Evolutionary conservation across 495 filamentous ascomycete species (phyloP), one percentile per base, ranked within the genome.

Genomic region (Trichocladium uniseriatum): DNA sequence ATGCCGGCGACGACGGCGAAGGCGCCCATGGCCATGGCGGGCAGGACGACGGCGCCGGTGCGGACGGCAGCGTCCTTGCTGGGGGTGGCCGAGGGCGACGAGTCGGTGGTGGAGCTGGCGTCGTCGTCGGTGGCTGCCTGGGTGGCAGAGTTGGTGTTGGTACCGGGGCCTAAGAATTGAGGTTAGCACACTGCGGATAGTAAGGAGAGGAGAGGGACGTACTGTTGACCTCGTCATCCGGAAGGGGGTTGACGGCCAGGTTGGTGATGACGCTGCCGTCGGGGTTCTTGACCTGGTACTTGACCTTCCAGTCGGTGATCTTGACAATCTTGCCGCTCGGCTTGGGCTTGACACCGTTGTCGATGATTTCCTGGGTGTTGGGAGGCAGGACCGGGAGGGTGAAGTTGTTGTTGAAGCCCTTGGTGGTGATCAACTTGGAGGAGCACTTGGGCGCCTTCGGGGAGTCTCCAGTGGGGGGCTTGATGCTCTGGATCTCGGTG

Each of bases 331-430:
- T 65, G 57, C 68, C 70, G 29, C 43, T 52, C 42, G 70, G 66
- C 48, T 59, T 57, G 39, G 66, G 65, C 27, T 42, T 62, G 39
- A 79, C 70, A 34, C 75, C 76, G 14, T 76, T 73, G 35, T 80
- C 66, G 56, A 86, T 82, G 45, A 77, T 69, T 19, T 63, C 56
- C 56, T 65, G 57, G 29, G 66, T 68, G 42, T 61, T 64, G 5
- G 71, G 66, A 27, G 75, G 73, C 18, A 63, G 52, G 15, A 48
- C 63, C 21, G 89, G 89, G 50, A 94, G 67, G 45, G 79, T 81
- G 73, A 91, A 95, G 68, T 82, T 81, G 68, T 68, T 81, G 67
- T 72, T 73, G 77, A 94, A 94, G 51, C 67, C 66, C 19, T 67
- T 53, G 45, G 66, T 65, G 46, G 67, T 73, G 69, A 94, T 90